A percentile compares a stretch with the other conserved stretches of the same genome.
phyloP scores from a whole-genome alignment of 2,329 filamentous ascomycete species.

The Ustulina deusta region DNA sequence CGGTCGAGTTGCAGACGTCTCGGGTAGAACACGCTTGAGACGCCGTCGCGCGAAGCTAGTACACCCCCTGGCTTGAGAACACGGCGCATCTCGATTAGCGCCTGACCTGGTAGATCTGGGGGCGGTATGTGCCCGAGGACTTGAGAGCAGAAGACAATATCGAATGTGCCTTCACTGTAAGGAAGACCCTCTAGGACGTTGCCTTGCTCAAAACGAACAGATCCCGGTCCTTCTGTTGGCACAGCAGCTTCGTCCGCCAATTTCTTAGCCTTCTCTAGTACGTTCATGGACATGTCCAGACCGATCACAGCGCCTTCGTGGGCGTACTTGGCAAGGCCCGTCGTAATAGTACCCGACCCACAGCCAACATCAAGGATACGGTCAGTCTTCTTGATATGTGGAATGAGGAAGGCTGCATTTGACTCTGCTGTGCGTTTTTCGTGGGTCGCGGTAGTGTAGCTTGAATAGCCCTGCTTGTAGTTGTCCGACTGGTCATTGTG shows the following conservation, averaged over 20 bases:
- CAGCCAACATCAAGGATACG: slow-evolving; percentile 61
- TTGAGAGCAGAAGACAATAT: slow-evolving; percentile 59
- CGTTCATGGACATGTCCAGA: slow-evolving; percentile 53
- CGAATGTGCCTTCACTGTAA: slow-evolving; percentile 56
- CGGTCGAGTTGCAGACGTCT: slow-evolving; percentile 47
- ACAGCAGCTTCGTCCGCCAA: slow-evolving; percentile 36
- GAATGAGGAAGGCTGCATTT: slow-evolving; percentile 59
- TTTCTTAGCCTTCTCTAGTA: slow-evolving; percentile 50
- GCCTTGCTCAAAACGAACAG: slow-evolving; percentile 50
- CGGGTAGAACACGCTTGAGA: slow-evolving; percentile 52
- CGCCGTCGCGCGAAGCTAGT: slow-evolving; percentile 52
- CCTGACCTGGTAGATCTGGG: slow-evolving; percentile 46
- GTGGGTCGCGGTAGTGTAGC: slow-evolving; percentile 54
- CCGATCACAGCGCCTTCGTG: slow-evolving; percentile 56
- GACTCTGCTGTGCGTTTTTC: slow-evolving; percentile 57
- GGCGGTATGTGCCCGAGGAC: slow-evolving; percentile 57
- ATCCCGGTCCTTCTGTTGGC: slow-evolving; percentile 23
- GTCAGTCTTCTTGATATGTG: slow-evolving; percentile 54
- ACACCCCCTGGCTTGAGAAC: slow-evolving; percentile 59
- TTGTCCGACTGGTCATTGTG: slow-evolving; percentile 13
- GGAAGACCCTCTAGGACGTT: slow-evolving; percentile 55
- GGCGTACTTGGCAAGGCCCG: slow-evolving; percentile 56
- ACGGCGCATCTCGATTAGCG: slow-evolving; percentile 57
- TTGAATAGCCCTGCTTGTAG: slow-evolving; percentile 57
- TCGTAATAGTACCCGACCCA: slow-evolving; percentile 63